These are phyloP conservation scores for Pichia sp. DNA, from an alignment of 1,139 yeast species.

Conservation along the genomic window DNA sequence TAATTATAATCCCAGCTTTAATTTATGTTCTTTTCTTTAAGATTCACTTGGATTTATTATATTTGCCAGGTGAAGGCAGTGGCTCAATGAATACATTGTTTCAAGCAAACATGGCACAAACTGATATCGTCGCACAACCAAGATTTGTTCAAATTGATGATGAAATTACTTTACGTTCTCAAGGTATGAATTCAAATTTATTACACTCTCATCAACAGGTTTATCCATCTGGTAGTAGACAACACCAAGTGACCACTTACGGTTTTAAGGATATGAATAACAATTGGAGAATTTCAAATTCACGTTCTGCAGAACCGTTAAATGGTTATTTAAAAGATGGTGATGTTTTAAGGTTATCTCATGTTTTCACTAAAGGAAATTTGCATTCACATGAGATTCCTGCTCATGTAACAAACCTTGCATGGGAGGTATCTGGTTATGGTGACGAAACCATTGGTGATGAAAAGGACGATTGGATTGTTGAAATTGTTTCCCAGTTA, in stretches of 20 bases:
- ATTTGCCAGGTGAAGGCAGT: slow-evolving; percentile 75
- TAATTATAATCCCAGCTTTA: slow-evolving; percentile 68
- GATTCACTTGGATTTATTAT: slow-evolving; percentile 69
- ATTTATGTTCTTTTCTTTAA: slow-evolving; percentile 70
- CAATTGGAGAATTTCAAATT: slow-evolving; percentile 50
- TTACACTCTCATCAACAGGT: slow-evolving; percentile 63
- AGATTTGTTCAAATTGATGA: slow-evolving; percentile 60
- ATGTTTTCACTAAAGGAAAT: slow-evolving; percentile 45
- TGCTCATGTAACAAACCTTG: slow-evolving; percentile 42
- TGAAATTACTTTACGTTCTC: slow-evolving; percentile 59
- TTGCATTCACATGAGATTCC: slow-evolving; percentile 56
- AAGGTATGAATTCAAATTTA: slow-evolving; percentile 64
- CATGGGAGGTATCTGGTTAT: slow-evolving; percentile 63
- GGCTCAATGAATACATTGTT: slow-evolving; percentile 65
- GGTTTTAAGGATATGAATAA: slow-evolving; percentile 68
- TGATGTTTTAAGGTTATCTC: slow-evolving; percentile 50
- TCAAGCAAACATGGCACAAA: slow-evolving; percentile 59
- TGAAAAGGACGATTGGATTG: slow-evolving; percentile 62
- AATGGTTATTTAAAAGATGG: slow-evolving; percentile 37
- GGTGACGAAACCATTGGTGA: slow-evolving; percentile 53
- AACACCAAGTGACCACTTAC: slow-evolving; percentile 71
- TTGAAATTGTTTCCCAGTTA: slow-evolving; percentile 57
- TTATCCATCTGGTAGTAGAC: slow-evolving; percentile 70
- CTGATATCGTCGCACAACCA: slow-evolving; percentile 48
- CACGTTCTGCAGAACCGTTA: slow-evolving; percentile 26